Evolutionary conservation across 371 early-diverging fungal genomes (phyloP).

Genomic region (Umbelopsis sp.): DNA sequence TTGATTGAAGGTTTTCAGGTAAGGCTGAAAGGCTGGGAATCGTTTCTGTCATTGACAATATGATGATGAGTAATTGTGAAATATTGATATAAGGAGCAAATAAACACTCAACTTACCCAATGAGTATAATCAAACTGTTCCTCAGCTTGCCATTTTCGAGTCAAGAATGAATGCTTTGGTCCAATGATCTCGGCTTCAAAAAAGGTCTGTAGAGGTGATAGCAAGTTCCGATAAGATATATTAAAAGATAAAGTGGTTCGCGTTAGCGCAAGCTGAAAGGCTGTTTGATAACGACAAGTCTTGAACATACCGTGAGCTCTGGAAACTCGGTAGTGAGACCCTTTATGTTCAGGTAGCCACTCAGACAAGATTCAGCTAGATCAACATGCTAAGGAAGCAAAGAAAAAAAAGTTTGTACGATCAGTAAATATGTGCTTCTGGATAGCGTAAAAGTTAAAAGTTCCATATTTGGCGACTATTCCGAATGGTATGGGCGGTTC

Average conservation of each 20-base stretch:
- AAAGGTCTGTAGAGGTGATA: constrained; percentile 57
- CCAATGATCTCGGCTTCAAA: constrained; percentile 89
- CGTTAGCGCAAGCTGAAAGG: neutral
- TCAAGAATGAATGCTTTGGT: constrained; percentile 75
- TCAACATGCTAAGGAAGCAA: constrained; percentile 69
- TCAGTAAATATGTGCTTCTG: neutral
- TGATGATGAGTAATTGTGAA: too few relatives aligned
- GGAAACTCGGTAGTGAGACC: constrained; percentile 83
- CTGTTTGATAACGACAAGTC: neutral
- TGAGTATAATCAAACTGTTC: constrained; percentile 75
- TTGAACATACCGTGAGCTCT: constrained; percentile 53
- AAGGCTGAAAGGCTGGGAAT: constrained; percentile 71
- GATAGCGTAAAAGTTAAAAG: neutral
- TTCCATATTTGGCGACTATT: neutral
- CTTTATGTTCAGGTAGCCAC: constrained; percentile 82
- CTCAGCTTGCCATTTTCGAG: constrained; percentile 88
- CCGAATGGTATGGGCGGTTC: neutral
- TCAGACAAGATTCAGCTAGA: constrained; percentile 67
- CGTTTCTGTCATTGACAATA: constrained; percentile 38
- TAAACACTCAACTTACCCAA: constrained; percentile 65
- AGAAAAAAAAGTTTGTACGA: neutral
- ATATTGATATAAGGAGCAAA: neutral
- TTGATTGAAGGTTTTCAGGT: constrained; percentile 65
- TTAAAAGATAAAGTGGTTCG: neutral
- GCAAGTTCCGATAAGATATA: neutral